Conservation (phyloP, 2,329 filamentous ascomycete genomes). For the Alternaria ethzedia region DNA sequence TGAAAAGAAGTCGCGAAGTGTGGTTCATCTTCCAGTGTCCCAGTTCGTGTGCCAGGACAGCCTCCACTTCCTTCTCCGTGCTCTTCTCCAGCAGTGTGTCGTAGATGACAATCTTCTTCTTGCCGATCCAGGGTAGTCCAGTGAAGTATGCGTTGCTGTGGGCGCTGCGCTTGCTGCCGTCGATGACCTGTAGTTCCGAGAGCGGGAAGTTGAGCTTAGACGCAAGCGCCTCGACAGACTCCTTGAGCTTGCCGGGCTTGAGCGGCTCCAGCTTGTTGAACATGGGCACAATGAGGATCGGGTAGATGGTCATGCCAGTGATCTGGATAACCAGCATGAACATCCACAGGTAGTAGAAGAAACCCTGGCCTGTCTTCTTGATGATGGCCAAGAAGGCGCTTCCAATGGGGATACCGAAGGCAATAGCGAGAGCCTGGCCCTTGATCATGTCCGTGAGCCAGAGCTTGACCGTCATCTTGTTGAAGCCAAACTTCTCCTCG, state of each 20-base stretch:
- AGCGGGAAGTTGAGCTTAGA: conserved; percentile 88
- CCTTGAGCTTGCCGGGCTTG: conserved; percentile 85
- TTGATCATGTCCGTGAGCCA: conserved; percentile 93
- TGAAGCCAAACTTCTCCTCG: conserved; percentile 97
- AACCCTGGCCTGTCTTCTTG: conserved; percentile 88
- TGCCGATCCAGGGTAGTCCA: conserved; percentile 83
- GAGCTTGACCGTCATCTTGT: conserved; percentile 91
- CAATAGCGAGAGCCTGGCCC: conserved; percentile 79
- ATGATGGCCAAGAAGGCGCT: conserved; percentile 93
- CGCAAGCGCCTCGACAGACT: conserved; percentile 83
- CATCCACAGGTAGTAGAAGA: conserved; percentile 98
- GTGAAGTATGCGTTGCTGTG: conserved; percentile 97
- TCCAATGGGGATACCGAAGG: conserved; percentile 84
- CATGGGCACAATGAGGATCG: conserved; percentile 88
- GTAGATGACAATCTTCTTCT: conserved; percentile 99
- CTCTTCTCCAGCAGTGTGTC: conserved; percentile 98
- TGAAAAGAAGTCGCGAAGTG: conserved; percentile 87
- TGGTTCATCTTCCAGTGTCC: conserved; percentile 97
- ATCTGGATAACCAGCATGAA: conserved; percentile 90
- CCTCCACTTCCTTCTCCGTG: conserved; percentile 88
- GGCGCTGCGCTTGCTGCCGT: conserved; percentile 85
- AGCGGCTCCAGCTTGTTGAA: conserved; percentile 99
- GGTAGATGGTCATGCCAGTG: conserved; percentile 95
- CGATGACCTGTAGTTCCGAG: conserved; percentile 91
- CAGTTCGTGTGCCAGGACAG: conserved; percentile 92